Evolutionary conservation across 2,329 filamentous ascomycete genomes (phyloP), one percentile per base, ranked within the genome.

Genomic region (Ophiostoma populinum): DNA sequence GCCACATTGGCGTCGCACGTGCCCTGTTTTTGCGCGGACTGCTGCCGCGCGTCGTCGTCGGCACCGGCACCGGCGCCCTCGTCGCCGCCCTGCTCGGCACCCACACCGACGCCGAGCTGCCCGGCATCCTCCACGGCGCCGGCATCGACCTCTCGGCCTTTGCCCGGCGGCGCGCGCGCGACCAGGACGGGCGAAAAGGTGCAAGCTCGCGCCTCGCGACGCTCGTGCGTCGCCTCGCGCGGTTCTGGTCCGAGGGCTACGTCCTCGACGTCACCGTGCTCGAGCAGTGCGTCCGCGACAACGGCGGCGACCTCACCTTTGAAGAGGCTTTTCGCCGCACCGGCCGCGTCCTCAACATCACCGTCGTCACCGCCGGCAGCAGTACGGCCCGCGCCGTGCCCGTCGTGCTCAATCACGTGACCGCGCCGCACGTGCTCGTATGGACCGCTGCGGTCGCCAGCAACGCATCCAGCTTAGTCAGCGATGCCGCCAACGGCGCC

Each of bases 321-420:
- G 82, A 92, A 53, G 87, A 94, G 56, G 87, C 87, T 1, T 93
- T 86, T 49, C 70, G 75, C 34, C 72, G 74, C 41, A 93, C 83
- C 25, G 90, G 90, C 50, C 66, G 83, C 34, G 75, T 92, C 4
- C 60, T 95, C 45, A 94, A 94, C 51, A 94, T 95, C 43, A 93
- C 85, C 0, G 76, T 94, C 16, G 80, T 80, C 0, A 81, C 79
- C 2, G 74, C 73, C 16, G 73, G 71, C 6, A 71, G 75, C 41
- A 22, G 19, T 7, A 12, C n/a, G 13, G 19, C 30, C 30, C 75
- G 25, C 36, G 82, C 81, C 22, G 73, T 87, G 1, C 86, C 86
- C 2, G 85, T 79, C 31, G 58, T 94, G 21, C 67, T 95, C 22
- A 95, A 94, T 54, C 90, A 94, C 50, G 65, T 94, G 34, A 94